These are phyloP conservation scores for Claviceps sorghi DNA, from an alignment of 2,329 filamentous ascomycete genomes.

Conservation along the genomic window DNA sequence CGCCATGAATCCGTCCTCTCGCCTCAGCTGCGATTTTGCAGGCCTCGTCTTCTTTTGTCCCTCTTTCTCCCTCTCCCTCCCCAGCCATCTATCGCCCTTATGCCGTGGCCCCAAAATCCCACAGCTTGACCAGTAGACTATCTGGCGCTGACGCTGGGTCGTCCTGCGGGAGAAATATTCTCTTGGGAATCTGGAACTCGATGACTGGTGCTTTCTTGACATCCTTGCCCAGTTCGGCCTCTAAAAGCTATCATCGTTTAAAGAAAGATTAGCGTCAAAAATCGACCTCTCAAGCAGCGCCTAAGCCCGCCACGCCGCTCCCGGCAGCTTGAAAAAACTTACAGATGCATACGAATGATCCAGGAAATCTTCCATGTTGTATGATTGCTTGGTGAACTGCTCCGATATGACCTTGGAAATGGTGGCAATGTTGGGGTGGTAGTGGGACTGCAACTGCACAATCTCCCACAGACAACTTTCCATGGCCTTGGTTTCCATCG, in stretches of 20 bases:
- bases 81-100: not conserved
- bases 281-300: too few species aligned
- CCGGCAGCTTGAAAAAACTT: slow-evolving; percentile 22
- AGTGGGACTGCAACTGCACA: slow-evolving; percentile 78
- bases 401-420: slow-evolving; percentile 87
- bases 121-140: slow-evolving; percentile 43
- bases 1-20: not conserved
- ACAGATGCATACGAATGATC: slow-evolving; percentile 82
- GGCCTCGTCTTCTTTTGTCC: not conserved
- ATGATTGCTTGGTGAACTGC: slow-evolving; percentile 91
- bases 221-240: slow-evolving; percentile 68
- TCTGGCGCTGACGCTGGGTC: slow-evolving; percentile 32
- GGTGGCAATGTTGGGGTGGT: slow-evolving; percentile 91
- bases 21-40: not conserved
- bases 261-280: not conserved
- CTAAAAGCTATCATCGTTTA: slow-evolving; percentile 46
- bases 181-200: slow-evolving; percentile 88
- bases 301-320: too few species aligned
- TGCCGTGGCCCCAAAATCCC: slow-evolving; percentile 34
- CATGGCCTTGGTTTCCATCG: slow-evolving; percentile 72
- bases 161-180: slow-evolving; percentile 50
- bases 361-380: slow-evolving; percentile 92
- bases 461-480: slow-evolving; percentile 94
- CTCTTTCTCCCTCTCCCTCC: not conserved
- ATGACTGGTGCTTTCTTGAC: slow-evolving; percentile 78